Evolutionary conservation across 768 basidiomycete genomes (phyloP).

Genomic region (Russula compacta): DNA sequence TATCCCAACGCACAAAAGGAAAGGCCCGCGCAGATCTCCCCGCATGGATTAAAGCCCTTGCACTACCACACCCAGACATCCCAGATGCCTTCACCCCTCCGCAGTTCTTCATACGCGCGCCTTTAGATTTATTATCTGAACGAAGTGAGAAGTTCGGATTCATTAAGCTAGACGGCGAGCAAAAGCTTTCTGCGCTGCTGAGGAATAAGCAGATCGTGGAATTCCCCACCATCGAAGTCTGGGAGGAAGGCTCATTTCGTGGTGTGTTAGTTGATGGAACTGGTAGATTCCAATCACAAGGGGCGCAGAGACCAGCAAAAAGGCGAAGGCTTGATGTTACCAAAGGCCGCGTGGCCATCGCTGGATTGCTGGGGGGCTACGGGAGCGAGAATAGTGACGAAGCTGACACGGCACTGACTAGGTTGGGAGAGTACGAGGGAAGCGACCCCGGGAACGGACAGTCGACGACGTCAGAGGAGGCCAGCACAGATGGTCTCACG

Average conservation of each 20-base stretch:
- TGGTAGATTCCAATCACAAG: slow-evolving; percentile 34
- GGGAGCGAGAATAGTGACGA: slow-evolving; percentile 39
- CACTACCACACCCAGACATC: slow-evolving; percentile 45
- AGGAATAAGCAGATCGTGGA: slow-evolving; percentile 65
- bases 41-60: slow-evolving; percentile 47
- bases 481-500: slow-evolving; percentile 22
- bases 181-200: slow-evolving; percentile 41
- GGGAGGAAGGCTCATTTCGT: slow-evolving; percentile 51
- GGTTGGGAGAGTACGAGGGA: slow-evolving; percentile 39
- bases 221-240: slow-evolving; percentile 75
- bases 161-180: slow-evolving; percentile 46
- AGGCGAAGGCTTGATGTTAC: slow-evolving; percentile 45
- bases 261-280: slow-evolving; percentile 50
- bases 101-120: slow-evolving; percentile 50
- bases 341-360: slow-evolving; percentile 47
- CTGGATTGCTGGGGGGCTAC: slow-evolving; percentile 50
- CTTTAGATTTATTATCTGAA: slow-evolving; percentile 25
- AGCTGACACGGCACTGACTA: slow-evolving; percentile 24
- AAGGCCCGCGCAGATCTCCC: slow-evolving; percentile 41
- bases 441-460: slow-evolving; percentile 29
- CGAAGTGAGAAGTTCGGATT: slow-evolving; percentile 29
- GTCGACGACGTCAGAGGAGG: slow-evolving; percentile 30
- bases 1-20: slow-evolving; percentile 32
- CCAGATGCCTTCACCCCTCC: slow-evolving; percentile 48
- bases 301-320: slow-evolving; percentile 37